These are phyloP conservation scores for Gypsophila paniculata DNA, from an alignment of 179 eudicot species.

Conservation along the genomic window DNA sequence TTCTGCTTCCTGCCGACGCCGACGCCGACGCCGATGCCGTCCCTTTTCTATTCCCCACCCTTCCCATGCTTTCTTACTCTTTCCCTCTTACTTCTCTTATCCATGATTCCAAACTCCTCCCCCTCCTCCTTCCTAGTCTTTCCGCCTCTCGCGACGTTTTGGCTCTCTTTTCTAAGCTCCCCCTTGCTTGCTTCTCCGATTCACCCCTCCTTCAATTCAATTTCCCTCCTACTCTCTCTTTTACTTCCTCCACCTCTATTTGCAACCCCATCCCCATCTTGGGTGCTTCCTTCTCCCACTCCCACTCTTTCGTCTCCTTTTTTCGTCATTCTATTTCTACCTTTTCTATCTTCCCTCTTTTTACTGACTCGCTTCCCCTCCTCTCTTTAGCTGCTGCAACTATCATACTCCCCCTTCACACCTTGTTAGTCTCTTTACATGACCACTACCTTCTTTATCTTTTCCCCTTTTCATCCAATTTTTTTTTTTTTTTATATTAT, in stretches of 20 bases:
- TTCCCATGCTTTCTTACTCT: constrained; percentile 30
- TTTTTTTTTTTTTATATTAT: too few species aligned
- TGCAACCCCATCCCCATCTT: constrained; percentile 22
- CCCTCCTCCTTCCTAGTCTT: constrained; percentile 41
- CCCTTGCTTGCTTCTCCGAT: constrained; percentile 48
- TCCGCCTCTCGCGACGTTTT: too few species aligned
- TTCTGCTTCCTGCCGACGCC: constrained; percentile 41
- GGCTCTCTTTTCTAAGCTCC: constrained; percentile 50
- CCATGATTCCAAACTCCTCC: constrained; percentile 41
- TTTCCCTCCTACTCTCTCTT: constrained; percentile 24
- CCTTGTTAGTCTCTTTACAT: constrained; percentile 41
- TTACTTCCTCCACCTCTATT: constrained; percentile 21
- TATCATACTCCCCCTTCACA: constrained; percentile 48
- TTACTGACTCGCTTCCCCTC: constrained; percentile 40
- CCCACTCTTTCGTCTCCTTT: constrained; percentile 27
- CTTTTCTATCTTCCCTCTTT: constrained; percentile 36
- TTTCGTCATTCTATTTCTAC: constrained; percentile 39
- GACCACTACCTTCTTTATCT: not conserved
- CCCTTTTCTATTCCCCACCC: constrained; percentile 29
- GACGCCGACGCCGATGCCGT: too few species aligned
- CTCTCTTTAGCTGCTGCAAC: constrained; percentile 67
- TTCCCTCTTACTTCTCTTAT: constrained; percentile 43
- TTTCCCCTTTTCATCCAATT: not conserved
- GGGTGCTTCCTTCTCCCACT: constrained; percentile 30
- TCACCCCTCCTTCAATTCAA: constrained; percentile 30